Evolutionary conservation across 129 eudicot genomes (phyloP).

Genomic region (Arctium lappa): DNA sequence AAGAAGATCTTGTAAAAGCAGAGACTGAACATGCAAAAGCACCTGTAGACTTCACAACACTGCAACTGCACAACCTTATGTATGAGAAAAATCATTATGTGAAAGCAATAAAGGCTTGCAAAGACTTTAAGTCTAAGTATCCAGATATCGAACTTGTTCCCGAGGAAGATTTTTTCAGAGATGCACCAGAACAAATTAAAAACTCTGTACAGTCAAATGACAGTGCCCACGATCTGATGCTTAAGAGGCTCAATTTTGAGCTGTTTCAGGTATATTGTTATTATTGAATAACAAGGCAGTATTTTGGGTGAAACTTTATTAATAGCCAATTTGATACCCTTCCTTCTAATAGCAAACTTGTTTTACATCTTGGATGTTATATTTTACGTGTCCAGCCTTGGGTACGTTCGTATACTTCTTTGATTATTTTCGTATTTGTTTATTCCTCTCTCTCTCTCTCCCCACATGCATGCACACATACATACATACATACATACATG

Average conservation of each 20-base stretch:
- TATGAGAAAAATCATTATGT: slow-evolving; percentile 92
- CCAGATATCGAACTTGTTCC: slow-evolving; percentile 95
- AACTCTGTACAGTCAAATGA: slow-evolving; percentile 54
- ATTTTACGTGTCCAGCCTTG: background rate
- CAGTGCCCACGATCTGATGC: slow-evolving; percentile 76
- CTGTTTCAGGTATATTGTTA: slow-evolving; percentile 68
- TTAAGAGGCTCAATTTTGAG: slow-evolving; percentile 93
- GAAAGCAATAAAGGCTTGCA: slow-evolving; percentile 96
- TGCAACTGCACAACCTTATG: slow-evolving; percentile 98
- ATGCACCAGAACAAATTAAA: slow-evolving; percentile 85
- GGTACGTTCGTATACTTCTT: background rate
- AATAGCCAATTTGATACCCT: background rate
- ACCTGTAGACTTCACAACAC: slow-evolving; percentile 93
- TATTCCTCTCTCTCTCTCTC: no score
- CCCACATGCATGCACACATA: background rate
- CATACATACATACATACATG: no score
- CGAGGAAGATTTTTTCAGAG: slow-evolving; percentile 75
- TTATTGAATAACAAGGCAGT: background rate
- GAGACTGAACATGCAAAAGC: slow-evolving; percentile 97
- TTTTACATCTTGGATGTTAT: background rate
- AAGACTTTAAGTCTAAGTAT: slow-evolving; percentile 88
- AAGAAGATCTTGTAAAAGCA: slow-evolving; percentile 88
- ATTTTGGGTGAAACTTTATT: background rate
- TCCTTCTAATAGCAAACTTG: background rate
- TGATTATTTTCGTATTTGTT: no score